Percentiles rank a stretch among this genome's conserved stretches.
Conservation (phyloP, 2,329 filamentous ascomycete species). For the Exophiala sp. region DNA sequence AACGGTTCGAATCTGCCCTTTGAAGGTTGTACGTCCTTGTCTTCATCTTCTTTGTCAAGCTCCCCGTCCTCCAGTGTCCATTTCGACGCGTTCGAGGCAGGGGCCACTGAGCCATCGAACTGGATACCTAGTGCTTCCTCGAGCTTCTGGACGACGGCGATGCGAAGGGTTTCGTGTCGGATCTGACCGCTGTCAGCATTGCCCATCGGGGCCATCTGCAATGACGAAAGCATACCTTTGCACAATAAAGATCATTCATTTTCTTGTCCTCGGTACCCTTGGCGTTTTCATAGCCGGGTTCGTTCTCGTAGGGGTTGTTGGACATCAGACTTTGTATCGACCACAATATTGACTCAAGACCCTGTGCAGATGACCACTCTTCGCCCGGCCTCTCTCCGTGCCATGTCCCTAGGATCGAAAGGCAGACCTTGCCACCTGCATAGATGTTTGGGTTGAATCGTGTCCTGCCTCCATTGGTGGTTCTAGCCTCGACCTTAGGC, state of each 20-base stretch:
- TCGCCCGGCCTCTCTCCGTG: slow-evolving; percentile 73
- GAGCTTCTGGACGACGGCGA: slow-evolving; percentile 78
- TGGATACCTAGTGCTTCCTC: slow-evolving; percentile 70
- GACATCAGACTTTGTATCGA: slow-evolving; percentile 98
- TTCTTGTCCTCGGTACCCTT: slow-evolving; percentile 64
- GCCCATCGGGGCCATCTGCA: background rate
- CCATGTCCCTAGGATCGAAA: slow-evolving; percentile 97
- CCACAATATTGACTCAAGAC: slow-evolving; percentile 85
- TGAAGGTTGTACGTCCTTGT: slow-evolving; percentile 47
- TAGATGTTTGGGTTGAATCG: slow-evolving; percentile 99
- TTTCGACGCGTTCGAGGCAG: slow-evolving; percentile 3
- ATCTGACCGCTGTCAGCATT: slow-evolving; percentile 53
- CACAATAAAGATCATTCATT: slow-evolving; percentile 66
- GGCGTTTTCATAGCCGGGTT: slow-evolving; percentile 82
- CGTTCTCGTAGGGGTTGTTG: slow-evolving; percentile 87
- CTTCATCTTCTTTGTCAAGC: slow-evolving; percentile 34
- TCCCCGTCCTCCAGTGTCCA: slow-evolving; percentile 32
- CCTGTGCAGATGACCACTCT: slow-evolving; percentile 94
- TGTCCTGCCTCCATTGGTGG: slow-evolving; percentile 80
- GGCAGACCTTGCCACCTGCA: slow-evolving; percentile 79
- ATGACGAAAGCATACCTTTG: slow-evolving; percentile 56
- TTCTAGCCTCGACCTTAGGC: slow-evolving; percentile 60
- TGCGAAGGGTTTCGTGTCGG: slow-evolving; percentile 78
- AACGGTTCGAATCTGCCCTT: slow-evolving; percentile 72
- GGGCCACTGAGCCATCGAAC: slow-evolving; percentile 43